Conservation (phyloP, 1,284 basidiomycete species). For the Chalciporus piperatoides region DNA sequence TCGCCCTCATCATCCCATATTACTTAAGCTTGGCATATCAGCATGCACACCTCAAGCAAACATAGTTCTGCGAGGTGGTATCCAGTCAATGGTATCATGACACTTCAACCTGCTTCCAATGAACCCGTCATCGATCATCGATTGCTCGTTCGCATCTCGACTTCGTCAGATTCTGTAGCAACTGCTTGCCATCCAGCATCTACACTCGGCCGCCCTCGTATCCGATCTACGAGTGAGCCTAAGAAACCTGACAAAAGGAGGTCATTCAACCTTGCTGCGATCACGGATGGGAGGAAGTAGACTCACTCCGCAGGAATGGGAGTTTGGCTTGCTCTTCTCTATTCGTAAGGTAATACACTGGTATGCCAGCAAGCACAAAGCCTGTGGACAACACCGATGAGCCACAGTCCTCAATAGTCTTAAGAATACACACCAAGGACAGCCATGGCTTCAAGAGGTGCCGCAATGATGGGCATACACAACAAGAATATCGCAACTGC, state of each 20-base stretch:
- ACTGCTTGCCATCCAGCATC: slow-evolving; percentile 72
- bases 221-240: slow-evolving; percentile 39
- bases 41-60: neutral
- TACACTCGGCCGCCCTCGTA: slow-evolving; percentile 48
- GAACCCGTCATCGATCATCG: slow-evolving; percentile 5
- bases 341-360: slow-evolving; percentile 81
- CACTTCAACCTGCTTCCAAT: neutral
- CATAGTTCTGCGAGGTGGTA: neutral
- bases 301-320: slow-evolving; percentile 49
- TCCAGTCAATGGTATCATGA: slow-evolving; percentile 3
- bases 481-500: slow-evolving; percentile 90
- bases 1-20: neutral
- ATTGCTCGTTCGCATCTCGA: slow-evolving; percentile 46
- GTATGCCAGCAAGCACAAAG: slow-evolving; percentile 73
- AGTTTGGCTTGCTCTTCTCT: slow-evolving; percentile 42
- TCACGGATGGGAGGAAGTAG: neutral
- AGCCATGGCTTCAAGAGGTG: slow-evolving; percentile 83
- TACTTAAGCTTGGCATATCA: neutral
- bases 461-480: slow-evolving; percentile 93
- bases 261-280: neutral
- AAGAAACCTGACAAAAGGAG: slow-evolving; percentile 38
- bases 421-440: slow-evolving; percentile 64
- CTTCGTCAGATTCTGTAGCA: slow-evolving; percentile 68
- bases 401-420: neutral
- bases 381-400: slow-evolving; percentile 35